phyloP scores from a whole-genome alignment of 2,329 filamentous ascomycete species.

The Coniella vitis region DNA sequence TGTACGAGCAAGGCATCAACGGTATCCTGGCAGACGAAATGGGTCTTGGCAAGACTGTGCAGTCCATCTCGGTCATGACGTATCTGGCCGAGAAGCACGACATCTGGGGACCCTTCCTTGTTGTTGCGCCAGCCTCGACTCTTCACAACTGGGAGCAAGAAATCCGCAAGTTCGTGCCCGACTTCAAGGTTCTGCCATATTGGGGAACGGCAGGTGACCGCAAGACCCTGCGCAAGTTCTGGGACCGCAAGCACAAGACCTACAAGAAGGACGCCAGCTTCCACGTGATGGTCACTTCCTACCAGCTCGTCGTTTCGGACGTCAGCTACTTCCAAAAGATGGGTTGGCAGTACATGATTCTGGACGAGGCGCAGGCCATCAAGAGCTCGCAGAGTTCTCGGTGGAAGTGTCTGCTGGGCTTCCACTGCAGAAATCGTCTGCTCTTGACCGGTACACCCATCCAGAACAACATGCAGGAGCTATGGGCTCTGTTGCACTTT shows the following conservation, averaged over 20 bases:
- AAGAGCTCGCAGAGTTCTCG: constrained; percentile 94
- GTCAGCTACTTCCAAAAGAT: constrained; percentile 98
- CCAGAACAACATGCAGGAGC: constrained; percentile 99
- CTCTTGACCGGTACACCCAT: constrained; percentile 94
- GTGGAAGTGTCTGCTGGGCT: constrained; percentile 91
- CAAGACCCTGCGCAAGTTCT: constrained; percentile 96
- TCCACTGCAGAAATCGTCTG: constrained; percentile 91
- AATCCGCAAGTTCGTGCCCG: constrained; percentile 88
- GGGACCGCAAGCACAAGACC: constrained; percentile 95
- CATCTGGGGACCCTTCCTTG: constrained; percentile 95
- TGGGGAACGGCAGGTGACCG: constrained; percentile 93
- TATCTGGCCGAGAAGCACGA: constrained; percentile 96
- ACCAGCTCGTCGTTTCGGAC: constrained; percentile 93
- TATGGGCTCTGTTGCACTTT: constrained; percentile 97
- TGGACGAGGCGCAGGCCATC: constrained; percentile 97
- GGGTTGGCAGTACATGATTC: constrained; percentile 99
- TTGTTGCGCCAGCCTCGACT: constrained; percentile 92
- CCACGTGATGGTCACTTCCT: constrained; percentile 93
- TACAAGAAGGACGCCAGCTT: constrained; percentile 92
- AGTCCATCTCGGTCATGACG: constrained; percentile 98
- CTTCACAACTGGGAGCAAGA: constrained; percentile 99
- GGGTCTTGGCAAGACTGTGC: constrained; percentile 98
- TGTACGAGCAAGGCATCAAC: constrained; percentile 99
- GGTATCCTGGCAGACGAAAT: constrained; percentile 98
- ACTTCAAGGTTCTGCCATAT: constrained; percentile 92